Evolutionary conservation across 202 grass and related monocot species (phyloP), one percentile per base, ranked within the genome.

Genomic region (Carex arenaria): DNA sequence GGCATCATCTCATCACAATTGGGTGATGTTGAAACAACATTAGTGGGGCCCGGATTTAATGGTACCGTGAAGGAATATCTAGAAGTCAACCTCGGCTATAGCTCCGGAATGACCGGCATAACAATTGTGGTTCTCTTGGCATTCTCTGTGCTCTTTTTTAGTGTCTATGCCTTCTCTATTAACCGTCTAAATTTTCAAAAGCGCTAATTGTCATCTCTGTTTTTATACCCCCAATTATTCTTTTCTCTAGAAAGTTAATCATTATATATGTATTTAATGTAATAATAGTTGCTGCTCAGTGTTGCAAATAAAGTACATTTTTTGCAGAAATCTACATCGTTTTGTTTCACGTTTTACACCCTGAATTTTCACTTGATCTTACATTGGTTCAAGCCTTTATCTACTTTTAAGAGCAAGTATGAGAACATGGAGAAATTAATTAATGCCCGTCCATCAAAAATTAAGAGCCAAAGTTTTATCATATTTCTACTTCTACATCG

Each of bases 1-100:
- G 93, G 93, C 61, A 72, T 95, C 71, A 89, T 95, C 28, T 89
- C 85, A 32, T 95, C 93, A 3, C 93, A 95, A 57, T 42, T 95
- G 45, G 93, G 93, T 0, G 90, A 95, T 18, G 87, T 91, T 10
- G 68, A 89, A 28, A 90, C 86, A 15, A 88, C 84, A 71, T 75
- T 94, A 32, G 85, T 80, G 1, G 92, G 92, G 4, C 89, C 89
- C 68, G 89, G 89, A 64, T 90, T 91, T 10, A 71, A 91, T 40
- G 89, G 92, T 2, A 91, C 92, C 0, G 87, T 94, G 13, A 89
- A 94, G 78, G 63, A 91, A 78, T 94, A 85, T 76, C 38, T 94
- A 4, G 59, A 86, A 80, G 64, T 84, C 47, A 81, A 0, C 59
- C 66, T 94, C 1, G 92, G 89, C 61, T 94, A 70, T 43, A 71